Evolutionary conservation across 345 rosid genomes (phyloP), one percentile per base, ranked within the genome.

Genomic region (Dipteronia sinensis): DNA sequence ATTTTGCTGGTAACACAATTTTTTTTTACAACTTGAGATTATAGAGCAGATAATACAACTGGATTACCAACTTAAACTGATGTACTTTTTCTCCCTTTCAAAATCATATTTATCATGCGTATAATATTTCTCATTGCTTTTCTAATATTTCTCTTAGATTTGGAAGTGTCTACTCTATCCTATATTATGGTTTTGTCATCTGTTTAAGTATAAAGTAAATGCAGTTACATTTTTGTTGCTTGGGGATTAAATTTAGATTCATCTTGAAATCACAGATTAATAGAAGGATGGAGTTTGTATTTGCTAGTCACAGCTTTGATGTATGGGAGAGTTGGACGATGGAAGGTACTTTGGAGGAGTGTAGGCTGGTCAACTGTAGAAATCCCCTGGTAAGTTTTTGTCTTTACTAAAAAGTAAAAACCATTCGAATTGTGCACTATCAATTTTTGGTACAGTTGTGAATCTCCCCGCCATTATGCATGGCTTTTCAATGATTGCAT

Each of bases 271-370:
- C 83, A 86, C 92, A 97, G 99, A 94, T 97, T 67, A 97, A 94
- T 82, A 89, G 98, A 84, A 92, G 90, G 78, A 91, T 85, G 94
- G 98, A 97, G 85, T 97, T 93, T 78, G 98, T 97, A 69, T 97
- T 97, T 83, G 98, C 98, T 15, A 94, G 99, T 85, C 96, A 97
- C 75, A 93, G 98, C 86, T 97, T 94, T 84, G 99, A 97, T 83
- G 96, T 94, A 58, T 97, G 99, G 98, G 99, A 97, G 88, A 91
- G 94, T 90, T 97, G 99, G 99, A 89, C 76, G 67, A 31, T 94
- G 81, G 98, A 94, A 86, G 99, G 98, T 84, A 82, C 96, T 73
- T 75, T 94, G 72, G 98, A 91, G 67, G 93, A 93, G 63, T 97
- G 98, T 74, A 87, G 92, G 86, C 92, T 97, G 74, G 92, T 93